Conservation (phyloP, 2,329 filamentous ascomycete species). For the Drechslerella stenobrocha region DNA sequence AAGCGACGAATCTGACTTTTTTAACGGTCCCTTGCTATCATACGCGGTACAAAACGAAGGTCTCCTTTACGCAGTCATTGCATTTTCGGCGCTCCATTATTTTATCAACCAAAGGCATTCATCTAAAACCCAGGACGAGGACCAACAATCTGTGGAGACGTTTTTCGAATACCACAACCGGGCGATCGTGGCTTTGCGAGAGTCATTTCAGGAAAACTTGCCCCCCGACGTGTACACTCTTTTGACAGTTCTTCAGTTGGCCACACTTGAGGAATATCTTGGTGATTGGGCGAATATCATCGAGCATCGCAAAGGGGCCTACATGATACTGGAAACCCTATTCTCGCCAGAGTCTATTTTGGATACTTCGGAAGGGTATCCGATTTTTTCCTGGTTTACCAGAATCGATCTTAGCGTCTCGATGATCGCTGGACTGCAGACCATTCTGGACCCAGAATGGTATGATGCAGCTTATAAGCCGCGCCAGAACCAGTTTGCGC, state of each 20-base stretch:
- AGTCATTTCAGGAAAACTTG: constrained; percentile 70
- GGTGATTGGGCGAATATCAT: constrained; percentile 94
- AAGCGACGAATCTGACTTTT: constrained; percentile 71
- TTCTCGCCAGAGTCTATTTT: constrained; percentile 76
- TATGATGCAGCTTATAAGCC: constrained; percentile 68
- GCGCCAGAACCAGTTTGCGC: constrained; percentile 64
- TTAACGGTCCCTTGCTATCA: constrained; percentile 70
- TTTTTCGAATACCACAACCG: constrained; percentile 91
- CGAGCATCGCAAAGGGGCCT: constrained; percentile 87
- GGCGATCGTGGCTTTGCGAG: constrained; percentile 75
- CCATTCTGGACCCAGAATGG: constrained; percentile 76
- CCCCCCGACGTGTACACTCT: constrained; percentile 73
- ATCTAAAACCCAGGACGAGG: constrained; percentile 59
- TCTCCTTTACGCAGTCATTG: constrained; percentile 80
- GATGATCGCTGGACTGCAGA: constrained; percentile 76
- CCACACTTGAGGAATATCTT: constrained; percentile 94
- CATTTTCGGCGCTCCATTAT: constrained; percentile 85
- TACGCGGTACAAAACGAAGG: constrained; percentile 77
- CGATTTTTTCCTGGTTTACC: constrained; percentile 83
- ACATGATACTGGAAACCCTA: constrained; percentile 74
- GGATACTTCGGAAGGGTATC: constrained; percentile 70
- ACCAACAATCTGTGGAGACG: constrained; percentile 62
- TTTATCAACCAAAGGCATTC: constrained; percentile 68
- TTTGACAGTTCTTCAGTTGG: constrained; percentile 84
- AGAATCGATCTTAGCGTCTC: constrained; percentile 85